These are phyloP conservation scores for Lichtheimia corymbifera DNA, from an alignment of 371 early-diverging fungal genomes.

Conservation along the genomic window DNA sequence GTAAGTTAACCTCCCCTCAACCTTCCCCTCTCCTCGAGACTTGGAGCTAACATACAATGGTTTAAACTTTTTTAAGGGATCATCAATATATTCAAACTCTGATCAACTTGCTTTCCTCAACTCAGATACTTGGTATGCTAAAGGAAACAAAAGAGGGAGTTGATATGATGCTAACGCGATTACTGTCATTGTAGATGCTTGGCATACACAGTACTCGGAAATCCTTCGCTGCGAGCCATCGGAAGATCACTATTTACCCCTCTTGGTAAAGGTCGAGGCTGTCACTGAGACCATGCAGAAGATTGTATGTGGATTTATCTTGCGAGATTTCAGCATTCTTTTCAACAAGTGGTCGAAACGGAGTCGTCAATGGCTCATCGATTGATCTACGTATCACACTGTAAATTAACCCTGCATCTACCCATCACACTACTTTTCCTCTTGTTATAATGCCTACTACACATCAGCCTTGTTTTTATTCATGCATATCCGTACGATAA, in stretches of 20 bases:
- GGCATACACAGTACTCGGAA: slow-evolving; percentile 17
- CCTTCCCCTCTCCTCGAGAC: too few relatives aligned
- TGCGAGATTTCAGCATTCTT: slow-evolving; percentile 37
- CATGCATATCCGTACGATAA: too few relatives aligned
- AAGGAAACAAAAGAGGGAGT: neutral
- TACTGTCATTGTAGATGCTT: slow-evolving; percentile 18
- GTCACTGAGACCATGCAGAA: slow-evolving; percentile 24
- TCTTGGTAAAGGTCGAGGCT: slow-evolving; percentile 13
- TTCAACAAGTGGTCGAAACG: slow-evolving; percentile 43
- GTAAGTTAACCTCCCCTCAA: slow-evolving; percentile 8
- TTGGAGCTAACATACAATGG: too few relatives aligned
- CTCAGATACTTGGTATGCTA: slow-evolving; percentile 29
- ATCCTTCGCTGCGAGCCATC: slow-evolving; percentile 10
- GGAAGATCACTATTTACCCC: slow-evolving; percentile 15
- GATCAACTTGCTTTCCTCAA: slow-evolving; percentile 24
- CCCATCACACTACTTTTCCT: too few relatives aligned
- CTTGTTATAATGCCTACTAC: too few relatives aligned
- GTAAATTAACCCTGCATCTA: too few relatives aligned
- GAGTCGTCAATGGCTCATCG: slow-evolving; percentile 34
- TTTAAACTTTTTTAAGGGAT: slow-evolving; percentile 12
- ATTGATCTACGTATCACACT: slow-evolving; percentile 15
- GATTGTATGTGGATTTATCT: slow-evolving; percentile 35
- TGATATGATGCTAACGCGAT: neutral
- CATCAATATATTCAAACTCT: slow-evolving; percentile 35
- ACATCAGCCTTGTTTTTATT: too few relatives aligned